phyloP scores from a whole-genome alignment of 768 basidiomycete species.

The Trichaptum fuscoviolaceum region DNA sequence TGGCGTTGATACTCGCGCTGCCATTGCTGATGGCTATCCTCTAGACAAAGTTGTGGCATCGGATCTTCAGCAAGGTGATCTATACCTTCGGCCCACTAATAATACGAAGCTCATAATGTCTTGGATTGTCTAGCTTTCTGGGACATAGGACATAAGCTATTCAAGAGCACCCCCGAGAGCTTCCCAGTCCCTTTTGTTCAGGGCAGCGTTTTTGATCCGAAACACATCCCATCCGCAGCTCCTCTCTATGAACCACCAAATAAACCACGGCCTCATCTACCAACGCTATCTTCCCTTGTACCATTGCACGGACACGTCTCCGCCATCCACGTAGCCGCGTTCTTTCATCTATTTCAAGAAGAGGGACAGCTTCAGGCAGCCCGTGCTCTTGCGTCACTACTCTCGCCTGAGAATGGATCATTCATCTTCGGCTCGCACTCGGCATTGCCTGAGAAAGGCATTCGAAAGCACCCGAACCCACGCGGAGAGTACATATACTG shows the following conservation, averaged over 20 bases:
- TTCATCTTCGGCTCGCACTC: constrained; percentile 16
- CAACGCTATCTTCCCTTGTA: constrained; percentile 9
- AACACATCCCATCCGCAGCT: constrained; percentile 4
- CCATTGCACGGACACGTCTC: constrained; percentile 12
- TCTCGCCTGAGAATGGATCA: constrained; percentile 13
- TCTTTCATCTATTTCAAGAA: constrained; percentile 19
- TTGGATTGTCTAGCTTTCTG: constrained; percentile 9
- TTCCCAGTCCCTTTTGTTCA: constrained; percentile 11
- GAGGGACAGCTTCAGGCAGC: constrained; percentile 13
- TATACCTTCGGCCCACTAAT: neutral
- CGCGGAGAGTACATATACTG: constrained; percentile 24
- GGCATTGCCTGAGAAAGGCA: constrained; percentile 5
- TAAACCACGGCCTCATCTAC: constrained; percentile 6
- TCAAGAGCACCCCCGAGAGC: constrained; percentile 7
- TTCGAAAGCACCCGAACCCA: constrained; percentile 3
- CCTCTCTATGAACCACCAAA: neutral
- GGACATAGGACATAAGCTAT: constrained; percentile 17
- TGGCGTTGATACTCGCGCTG: constrained; percentile 26
- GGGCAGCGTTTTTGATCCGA: constrained; percentile 14
- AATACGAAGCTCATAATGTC: neutral
- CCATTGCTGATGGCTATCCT: constrained; percentile 13
- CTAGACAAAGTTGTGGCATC: constrained; percentile 10
- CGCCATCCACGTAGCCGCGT: constrained; percentile 14
- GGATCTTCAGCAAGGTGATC: constrained; percentile 11
- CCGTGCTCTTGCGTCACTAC: constrained; percentile 9